Percentiles rank a stretch among this genome's conserved stretches.
Conservation (phyloP, 2,329 filamentous ascomycete species). For the Fusarium sacchari region DNA sequence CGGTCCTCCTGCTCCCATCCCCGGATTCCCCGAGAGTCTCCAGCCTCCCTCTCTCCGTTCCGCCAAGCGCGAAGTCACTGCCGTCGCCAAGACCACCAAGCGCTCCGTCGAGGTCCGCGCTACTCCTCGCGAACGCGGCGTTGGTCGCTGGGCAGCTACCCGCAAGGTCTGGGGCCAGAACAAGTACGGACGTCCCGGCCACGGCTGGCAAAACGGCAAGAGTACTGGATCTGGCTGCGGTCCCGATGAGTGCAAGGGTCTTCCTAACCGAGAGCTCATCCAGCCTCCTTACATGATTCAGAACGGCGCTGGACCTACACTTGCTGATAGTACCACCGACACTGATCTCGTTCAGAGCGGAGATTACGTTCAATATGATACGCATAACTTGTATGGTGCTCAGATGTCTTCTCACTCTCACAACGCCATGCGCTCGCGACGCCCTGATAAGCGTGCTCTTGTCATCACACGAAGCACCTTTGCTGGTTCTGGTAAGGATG, state of each 20-base stretch:
- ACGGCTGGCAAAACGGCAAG: slow-evolving; percentile 34
- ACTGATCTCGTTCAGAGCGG: slow-evolving; percentile 38
- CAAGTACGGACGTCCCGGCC: slow-evolving; percentile 1
- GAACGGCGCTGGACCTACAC: slow-evolving; percentile 39
- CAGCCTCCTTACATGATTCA: slow-evolving; percentile 41
- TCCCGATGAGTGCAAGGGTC: slow-evolving; percentile 36
- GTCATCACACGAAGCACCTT: slow-evolving; percentile 82
- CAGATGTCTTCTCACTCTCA: slow-evolving; percentile 77
- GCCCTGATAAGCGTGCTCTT: slow-evolving; percentile 72
- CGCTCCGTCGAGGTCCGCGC: neutral
- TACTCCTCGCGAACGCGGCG: neutral
- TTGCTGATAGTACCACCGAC: slow-evolving; percentile 38
- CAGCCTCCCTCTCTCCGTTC: slow-evolving; percentile 27
- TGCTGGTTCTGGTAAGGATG: slow-evolving; percentile 73
- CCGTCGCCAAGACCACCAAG: neutral
- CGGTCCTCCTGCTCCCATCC: slow-evolving; percentile 36
- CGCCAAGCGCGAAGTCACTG: neutral
- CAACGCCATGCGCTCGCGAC: slow-evolving; percentile 71
- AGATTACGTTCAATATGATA: slow-evolving; percentile 58
- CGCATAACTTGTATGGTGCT: slow-evolving; percentile 79
- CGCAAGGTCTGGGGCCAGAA: slow-evolving; percentile 27
- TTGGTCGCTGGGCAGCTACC: slow-evolving; percentile 24
- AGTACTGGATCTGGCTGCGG: slow-evolving; percentile 39
- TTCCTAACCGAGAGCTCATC: slow-evolving; percentile 39
- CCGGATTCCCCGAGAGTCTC: slow-evolving; percentile 39